A percentile compares a stretch with the other conserved stretches of the same genome.
phyloP scores from a whole-genome alignment of 768 basidiomycete genomes.

The Auriscalpium vulgare region DNA sequence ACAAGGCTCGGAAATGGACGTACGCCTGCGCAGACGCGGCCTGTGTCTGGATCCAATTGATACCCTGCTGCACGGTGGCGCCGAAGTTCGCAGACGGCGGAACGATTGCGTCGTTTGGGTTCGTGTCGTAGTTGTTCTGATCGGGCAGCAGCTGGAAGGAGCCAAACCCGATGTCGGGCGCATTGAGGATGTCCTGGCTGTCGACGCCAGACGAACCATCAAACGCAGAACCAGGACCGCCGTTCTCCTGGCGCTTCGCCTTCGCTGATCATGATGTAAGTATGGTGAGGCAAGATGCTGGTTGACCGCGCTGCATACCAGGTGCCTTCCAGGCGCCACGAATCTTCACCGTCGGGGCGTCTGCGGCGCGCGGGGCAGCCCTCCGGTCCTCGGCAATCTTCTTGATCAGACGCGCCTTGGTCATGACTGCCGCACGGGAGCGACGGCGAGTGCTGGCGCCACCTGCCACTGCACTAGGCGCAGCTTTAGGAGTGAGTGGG shows the following conservation, averaged over 20 bases:
- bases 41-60: slow-evolving; percentile 25
- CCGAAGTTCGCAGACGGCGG: slow-evolving; percentile 8
- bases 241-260: slow-evolving; percentile 1
- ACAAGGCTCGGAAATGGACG: not conserved
- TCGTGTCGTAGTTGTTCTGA: slow-evolving; percentile 23
- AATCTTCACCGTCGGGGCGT: slow-evolving; percentile 10
- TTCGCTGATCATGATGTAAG: slow-evolving; percentile 1
- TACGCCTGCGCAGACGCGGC: slow-evolving; percentile 13
- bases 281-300: not conserved
- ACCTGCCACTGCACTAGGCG: slow-evolving; percentile 14
- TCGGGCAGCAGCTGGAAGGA: slow-evolving; percentile 34
- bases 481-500: slow-evolving; percentile 8
- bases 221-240: slow-evolving; percentile 23
- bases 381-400: slow-evolving; percentile 13
- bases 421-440: slow-evolving; percentile 10
- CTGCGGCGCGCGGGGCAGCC: not conserved
- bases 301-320: slow-evolving; percentile 2
- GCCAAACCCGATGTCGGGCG: slow-evolving; percentile 27
- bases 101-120: not conserved
- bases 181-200: slow-evolving; percentile 27
- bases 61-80: slow-evolving; percentile 22
- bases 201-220: slow-evolving; percentile 31
- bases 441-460: slow-evolving; percentile 1
- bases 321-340: slow-evolving; percentile 21
- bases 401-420: slow-evolving; percentile 10